Percentiles rank a stretch among this genome's conserved stretches.
phyloP scores from a whole-genome alignment of 306 rosid genomes.

The Quercus glauca region DNA sequence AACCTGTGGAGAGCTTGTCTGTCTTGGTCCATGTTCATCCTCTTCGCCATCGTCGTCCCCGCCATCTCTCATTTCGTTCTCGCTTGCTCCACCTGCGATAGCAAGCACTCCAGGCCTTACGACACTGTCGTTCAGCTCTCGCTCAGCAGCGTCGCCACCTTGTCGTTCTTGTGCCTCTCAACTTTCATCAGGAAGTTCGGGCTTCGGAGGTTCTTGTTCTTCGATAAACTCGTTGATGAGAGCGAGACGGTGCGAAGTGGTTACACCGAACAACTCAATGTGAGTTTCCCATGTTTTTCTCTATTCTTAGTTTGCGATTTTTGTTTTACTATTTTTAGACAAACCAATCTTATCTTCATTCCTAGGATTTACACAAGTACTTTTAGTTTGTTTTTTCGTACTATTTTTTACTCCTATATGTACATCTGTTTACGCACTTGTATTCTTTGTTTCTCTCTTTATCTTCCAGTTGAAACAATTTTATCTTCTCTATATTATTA shows the following conservation, averaged over 20 bases:
- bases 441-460: too few species aligned
- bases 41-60: slow-evolving; percentile 59
- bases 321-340: neutral
- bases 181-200: slow-evolving; percentile 59
- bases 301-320: neutral
- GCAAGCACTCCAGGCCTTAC: slow-evolving; percentile 60
- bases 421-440: too few species aligned
- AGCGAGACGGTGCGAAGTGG: slow-evolving; percentile 68
- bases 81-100: slow-evolving; percentile 65
- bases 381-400: too few species aligned
- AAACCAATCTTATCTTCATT: neutral
- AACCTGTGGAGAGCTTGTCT: slow-evolving; percentile 44
- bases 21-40: slow-evolving; percentile 67
- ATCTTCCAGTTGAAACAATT: too few species aligned
- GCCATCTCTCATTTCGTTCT: slow-evolving; percentile 59
- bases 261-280: slow-evolving; percentile 70
- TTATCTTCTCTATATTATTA: too few species aligned
- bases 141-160: slow-evolving; percentile 50
- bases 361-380: neutral
- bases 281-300: slow-evolving; percentile 24
- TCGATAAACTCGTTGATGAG: slow-evolving; percentile 75
- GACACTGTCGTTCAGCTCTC: slow-evolving; percentile 75
- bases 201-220: slow-evolving; percentile 69
- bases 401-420: too few species aligned
- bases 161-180: slow-evolving; percentile 72